These are phyloP conservation scores for Rosa rugosa DNA, from an alignment of 306 rosid genomes.

Conservation along the genomic window DNA sequence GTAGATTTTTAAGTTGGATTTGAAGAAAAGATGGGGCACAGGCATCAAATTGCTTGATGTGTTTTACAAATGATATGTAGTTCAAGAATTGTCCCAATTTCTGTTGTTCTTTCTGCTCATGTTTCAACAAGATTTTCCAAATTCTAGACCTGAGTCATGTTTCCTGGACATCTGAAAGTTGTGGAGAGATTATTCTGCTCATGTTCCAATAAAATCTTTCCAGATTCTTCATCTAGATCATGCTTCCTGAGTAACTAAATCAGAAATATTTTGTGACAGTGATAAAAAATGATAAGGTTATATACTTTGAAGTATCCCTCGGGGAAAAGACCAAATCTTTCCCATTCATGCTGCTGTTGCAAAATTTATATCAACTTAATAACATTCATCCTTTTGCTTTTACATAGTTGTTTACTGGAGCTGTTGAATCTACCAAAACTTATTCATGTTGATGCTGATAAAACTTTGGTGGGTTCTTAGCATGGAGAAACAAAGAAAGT, in stretches of 20 bases:
- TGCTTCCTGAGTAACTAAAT: background rate
- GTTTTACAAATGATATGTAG: background rate
- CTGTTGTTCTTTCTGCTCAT: constrained; percentile 8
- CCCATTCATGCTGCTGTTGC: background rate
- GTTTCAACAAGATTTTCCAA: background rate
- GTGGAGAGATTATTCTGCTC: constrained; percentile 21
- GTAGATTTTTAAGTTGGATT: background rate
- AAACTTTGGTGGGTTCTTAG: background rate
- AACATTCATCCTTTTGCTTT: background rate
- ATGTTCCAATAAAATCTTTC: background rate
- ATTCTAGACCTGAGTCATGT: background rate
- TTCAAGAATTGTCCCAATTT: background rate
- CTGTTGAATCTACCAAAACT: background rate
- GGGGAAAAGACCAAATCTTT: constrained; percentile 14
- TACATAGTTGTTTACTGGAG: background rate
- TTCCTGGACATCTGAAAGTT: constrained; percentile 1
- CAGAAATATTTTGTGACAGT: constrained; percentile 1
- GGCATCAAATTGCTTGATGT: background rate
- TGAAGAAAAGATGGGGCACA: background rate
- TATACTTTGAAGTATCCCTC: background rate
- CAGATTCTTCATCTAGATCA: background rate
- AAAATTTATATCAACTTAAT: background rate
- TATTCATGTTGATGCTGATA: background rate
- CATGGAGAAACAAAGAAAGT: background rate
- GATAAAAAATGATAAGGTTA: background rate